A percentile compares a stretch with the other conserved stretches of the same genome.
phyloP scores from a whole-genome alignment of 768 basidiomycete genomes.

The Suillus bovinus region DNA sequence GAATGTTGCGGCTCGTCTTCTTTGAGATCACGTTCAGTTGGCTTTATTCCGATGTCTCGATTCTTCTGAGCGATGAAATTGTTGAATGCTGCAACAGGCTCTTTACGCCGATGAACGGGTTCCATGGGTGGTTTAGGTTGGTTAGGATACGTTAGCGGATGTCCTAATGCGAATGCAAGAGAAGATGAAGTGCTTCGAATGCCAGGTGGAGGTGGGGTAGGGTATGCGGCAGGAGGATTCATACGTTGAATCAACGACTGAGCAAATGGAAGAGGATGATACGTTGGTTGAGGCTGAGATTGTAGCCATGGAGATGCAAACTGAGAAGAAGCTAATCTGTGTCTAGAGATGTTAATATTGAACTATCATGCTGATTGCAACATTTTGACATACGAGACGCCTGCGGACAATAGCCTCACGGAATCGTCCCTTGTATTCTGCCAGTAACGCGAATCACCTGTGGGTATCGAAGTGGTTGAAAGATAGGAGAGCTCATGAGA shows the following conservation, averaged over 20 bases:
- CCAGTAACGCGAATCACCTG: constrained; percentile 62
- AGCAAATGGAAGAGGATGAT: constrained; percentile 57
- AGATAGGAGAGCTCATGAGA: constrained; percentile 60
- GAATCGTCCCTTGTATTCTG: constrained; percentile 60
- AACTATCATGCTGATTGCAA: not conserved
- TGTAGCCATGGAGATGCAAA: constrained; percentile 38
- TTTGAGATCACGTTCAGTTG: constrained; percentile 21
- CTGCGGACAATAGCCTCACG: constrained; percentile 57
- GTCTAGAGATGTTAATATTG: constrained; percentile 11
- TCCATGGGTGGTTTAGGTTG: constrained; percentile 8
- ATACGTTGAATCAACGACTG: constrained; percentile 66
- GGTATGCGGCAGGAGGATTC: constrained; percentile 62
- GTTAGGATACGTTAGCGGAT: constrained; percentile 33
- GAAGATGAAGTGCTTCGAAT: constrained; percentile 72
- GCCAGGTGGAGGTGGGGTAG: constrained; percentile 66
- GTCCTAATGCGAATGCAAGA: constrained; percentile 70
- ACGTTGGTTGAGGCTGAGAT: constrained; percentile 47
- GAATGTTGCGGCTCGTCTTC: constrained; percentile 22
- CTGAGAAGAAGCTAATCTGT: constrained; percentile 26
- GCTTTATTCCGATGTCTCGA: constrained; percentile 38
- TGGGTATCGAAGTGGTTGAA: constrained; percentile 44
- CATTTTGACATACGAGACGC: constrained; percentile 44
- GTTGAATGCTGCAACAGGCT: constrained; percentile 67
- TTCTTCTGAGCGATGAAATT: constrained; percentile 61
- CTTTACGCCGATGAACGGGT: constrained; percentile 47